phyloP scores from a whole-genome alignment of 192 early-diverging fungal species.

The Coemansia sp. region DNA sequence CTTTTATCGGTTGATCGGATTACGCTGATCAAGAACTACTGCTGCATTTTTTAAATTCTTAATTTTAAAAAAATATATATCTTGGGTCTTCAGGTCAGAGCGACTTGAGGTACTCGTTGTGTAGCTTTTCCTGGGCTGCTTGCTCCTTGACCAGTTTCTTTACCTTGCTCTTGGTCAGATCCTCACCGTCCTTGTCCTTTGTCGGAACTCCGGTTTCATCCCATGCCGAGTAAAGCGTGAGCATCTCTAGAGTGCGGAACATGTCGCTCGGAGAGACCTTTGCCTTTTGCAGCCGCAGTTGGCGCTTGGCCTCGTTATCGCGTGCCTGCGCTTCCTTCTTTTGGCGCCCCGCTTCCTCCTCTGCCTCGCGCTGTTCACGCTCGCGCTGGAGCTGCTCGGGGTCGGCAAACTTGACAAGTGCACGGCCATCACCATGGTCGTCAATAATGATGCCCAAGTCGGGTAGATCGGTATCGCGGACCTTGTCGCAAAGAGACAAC shows the following conservation, averaged over 20 bases:
- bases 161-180: conserved; percentile 75
- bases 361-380: conserved; percentile 66
- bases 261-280: conserved; percentile 73
- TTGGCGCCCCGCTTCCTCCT: conserved; percentile 60
- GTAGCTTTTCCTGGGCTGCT: conserved; percentile 84
- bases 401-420: conserved; percentile 88
- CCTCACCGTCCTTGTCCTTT: conserved; percentile 77
- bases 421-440: conserved; percentile 92
- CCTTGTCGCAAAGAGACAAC: conserved; percentile 76
- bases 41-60: neutral
- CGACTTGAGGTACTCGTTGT: conserved; percentile 72
- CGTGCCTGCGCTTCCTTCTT: conserved; percentile 63
- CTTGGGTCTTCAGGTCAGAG: neutral
- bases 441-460: conserved; percentile 89
- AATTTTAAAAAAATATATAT: neutral
- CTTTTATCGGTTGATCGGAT: neutral
- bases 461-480: conserved; percentile 86
- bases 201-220: conserved; percentile 87
- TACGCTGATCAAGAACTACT: neutral
- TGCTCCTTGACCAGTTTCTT: conserved; percentile 91
- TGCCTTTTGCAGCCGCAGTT: conserved; percentile 74
- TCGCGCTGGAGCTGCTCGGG: conserved; percentile 65
- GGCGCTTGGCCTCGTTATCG: conserved; percentile 64
- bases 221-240: conserved; percentile 68
- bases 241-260: conserved; percentile 68